Evolutionary conservation across 176 grass and related monocot species (phyloP), one percentile per base, ranked within the genome.

Genomic region (Themeda triandra): DNA sequence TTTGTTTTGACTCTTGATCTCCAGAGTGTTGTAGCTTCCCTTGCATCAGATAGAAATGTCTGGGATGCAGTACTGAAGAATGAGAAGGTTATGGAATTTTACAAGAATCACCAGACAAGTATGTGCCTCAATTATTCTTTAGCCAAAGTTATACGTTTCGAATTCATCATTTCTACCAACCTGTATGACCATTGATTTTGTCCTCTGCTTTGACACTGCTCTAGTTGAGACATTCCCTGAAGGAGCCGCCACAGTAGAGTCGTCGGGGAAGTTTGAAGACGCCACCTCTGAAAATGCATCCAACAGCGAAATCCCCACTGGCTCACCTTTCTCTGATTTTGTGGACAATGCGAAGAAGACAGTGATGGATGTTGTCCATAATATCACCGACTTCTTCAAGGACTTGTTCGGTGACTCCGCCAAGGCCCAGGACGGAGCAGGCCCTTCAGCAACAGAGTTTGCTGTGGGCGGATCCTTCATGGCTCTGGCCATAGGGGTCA

Each of bases 1-100:
- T 82, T 82, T 64, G 2, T 28, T 72, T 68, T 89, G 41, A 23
- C 82, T 48, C 76, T 84, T 89, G 45, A 44, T 90, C 17, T 79
- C 32, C n/a, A n/a, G 96, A 84, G 75, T 32, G 93, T 93, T 51
- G 96, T 98, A 8, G 96, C 93, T 21, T 95, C 96, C 0, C 89
- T 98, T 75, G 91, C 85, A 28, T 88, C 93, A 10, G 93, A 95
- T 77, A 85, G 83, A 74, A 88, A 90, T 87, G 85, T 95, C 23
- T 94, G 96, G 92, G 91, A 95, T 10, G 93, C 96, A n/a, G 87
- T 98, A 31, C 40, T 98, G 83, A 98, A 86, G 49, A 98, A 98
- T 30, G 69, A 93, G 24, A 93, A 92, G 70, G 92, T 98, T 76
- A 71, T 92, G 89, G 86, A 98, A 78, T 98, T 98, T 80, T 98